Conservation (phyloP, 345 rosid species). For the Pelargonium nanum region DNA sequence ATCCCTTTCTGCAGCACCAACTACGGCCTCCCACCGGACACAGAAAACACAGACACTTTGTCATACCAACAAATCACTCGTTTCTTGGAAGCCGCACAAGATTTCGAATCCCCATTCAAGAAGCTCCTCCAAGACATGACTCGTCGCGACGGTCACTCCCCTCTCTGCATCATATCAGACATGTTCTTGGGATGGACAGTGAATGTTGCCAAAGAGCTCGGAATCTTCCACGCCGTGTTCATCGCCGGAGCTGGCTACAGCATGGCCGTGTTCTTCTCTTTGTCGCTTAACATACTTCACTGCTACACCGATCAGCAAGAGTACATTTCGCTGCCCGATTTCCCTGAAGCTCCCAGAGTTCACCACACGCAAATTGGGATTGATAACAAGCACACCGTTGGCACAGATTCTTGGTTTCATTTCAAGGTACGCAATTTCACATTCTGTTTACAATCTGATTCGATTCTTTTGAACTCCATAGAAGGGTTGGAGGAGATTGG, state of each 20-base stretch:
- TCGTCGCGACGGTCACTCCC: slow-evolving; percentile 1
- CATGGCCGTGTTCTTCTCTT: slow-evolving; percentile 18
- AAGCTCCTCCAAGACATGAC: not conserved
- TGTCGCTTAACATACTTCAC: slow-evolving; percentile 20
- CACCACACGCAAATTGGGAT: too few relatives aligned
- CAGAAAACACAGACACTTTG: slow-evolving; percentile 11
- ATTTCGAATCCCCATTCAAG: slow-evolving; percentile 7
- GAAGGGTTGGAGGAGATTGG: too few relatives aligned
- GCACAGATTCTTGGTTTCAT: slow-evolving; percentile 45
- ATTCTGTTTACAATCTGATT: too few relatives aligned
- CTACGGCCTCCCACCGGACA: slow-evolving; percentile 6
- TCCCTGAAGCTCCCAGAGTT: slow-evolving; percentile 28
- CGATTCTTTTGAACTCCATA: too few relatives aligned
- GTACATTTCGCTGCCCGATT: slow-evolving; percentile 19
- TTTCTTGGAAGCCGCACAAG: not conserved
- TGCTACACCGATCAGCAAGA: not conserved
- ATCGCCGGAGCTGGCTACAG: slow-evolving; percentile 20
- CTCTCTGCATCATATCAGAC: slow-evolving; percentile 12
- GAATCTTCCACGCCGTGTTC: slow-evolving; percentile 7
- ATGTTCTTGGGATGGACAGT: slow-evolving; percentile 12
- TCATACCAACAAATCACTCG: not conserved
- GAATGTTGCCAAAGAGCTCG: slow-evolving; percentile 5
- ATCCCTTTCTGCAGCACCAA: slow-evolving; percentile 3
- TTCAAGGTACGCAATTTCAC: too few relatives aligned
- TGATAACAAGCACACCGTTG: too few relatives aligned